Evolutionary conservation across 352 stramenopile species (phyloP).

Genomic region (Globisporangium rhizosaccharum): DNA sequence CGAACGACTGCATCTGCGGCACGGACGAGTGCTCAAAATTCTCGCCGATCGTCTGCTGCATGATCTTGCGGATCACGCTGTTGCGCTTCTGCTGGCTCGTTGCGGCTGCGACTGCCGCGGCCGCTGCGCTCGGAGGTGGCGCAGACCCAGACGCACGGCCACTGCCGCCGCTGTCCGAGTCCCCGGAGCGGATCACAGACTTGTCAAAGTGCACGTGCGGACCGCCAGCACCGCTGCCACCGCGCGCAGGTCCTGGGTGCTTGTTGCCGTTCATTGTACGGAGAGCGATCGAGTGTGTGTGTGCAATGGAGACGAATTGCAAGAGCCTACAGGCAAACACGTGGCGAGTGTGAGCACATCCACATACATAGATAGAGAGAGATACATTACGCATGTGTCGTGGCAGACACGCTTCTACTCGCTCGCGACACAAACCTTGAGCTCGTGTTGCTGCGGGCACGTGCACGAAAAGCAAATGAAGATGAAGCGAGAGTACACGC

Average conservation of each 20-base stretch:
- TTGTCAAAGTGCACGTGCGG: slow-evolving; percentile 65
- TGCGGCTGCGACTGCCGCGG: background rate
- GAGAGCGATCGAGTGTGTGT: background rate
- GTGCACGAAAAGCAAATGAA: too few species aligned
- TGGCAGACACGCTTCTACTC: too few species aligned
- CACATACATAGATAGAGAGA: too few species aligned
- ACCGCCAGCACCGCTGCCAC: slow-evolving; percentile 3
- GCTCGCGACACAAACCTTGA: too few species aligned
- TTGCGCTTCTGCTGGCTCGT: slow-evolving; percentile 19
- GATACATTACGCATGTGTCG: too few species aligned
- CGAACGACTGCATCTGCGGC: slow-evolving; percentile 68
- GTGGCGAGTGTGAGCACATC: too few species aligned
- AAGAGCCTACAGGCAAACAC: background rate
- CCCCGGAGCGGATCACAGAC: slow-evolving; percentile 33
- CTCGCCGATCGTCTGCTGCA: slow-evolving; percentile 75
- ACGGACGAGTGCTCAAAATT: slow-evolving; percentile 62
- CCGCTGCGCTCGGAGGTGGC: background rate
- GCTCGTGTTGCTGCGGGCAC: too few species aligned
- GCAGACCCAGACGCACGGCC: slow-evolving; percentile 23
- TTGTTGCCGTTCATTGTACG: slow-evolving; percentile 48
- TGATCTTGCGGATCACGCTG: slow-evolving; percentile 64
- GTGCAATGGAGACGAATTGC: background rate
- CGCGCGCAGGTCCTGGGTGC: background rate
- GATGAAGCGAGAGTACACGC: too few species aligned
- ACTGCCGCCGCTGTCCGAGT: slow-evolving; percentile 44